These are phyloP conservation scores for Athelia sp. DNA, from an alignment of 1,284 basidiomycete species.

Conservation along the genomic window DNA sequence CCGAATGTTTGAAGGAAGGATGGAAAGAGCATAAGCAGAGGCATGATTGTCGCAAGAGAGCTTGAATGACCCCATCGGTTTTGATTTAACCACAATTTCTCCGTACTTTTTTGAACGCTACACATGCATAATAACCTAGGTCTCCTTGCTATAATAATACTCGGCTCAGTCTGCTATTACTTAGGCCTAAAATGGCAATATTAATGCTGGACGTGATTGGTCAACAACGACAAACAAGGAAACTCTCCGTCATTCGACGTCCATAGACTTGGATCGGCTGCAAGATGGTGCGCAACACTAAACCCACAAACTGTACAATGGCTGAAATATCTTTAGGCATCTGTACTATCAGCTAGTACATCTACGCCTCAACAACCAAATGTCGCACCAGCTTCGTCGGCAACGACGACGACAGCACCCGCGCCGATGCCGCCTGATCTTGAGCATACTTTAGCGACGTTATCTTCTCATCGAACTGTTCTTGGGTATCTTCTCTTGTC, in stretches of 20 bases:
- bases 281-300: neutral
- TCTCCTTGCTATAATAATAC: no score
- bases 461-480: slow-evolving; percentile 81
- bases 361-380: neutral
- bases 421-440: slow-evolving; percentile 33
- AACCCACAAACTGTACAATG: neutral
- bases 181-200: no score
- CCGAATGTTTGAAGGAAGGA: slow-evolving; percentile 18
- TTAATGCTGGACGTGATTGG: neutral
- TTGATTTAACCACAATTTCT: no score
- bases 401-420: neutral
- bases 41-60: slow-evolving; percentile 15
- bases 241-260: neutral
- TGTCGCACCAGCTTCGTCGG: neutral
- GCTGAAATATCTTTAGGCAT: neutral
- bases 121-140: no score
- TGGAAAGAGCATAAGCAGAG: slow-evolving; percentile 21
- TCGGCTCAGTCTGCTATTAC: no score
- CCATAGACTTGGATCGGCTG: neutral
- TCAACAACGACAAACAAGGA: neutral
- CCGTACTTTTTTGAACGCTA: no score
- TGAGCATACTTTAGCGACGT: slow-evolving; percentile 71
- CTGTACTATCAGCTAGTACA: neutral
- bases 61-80: no score
- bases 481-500: slow-evolving; percentile 85